Percentiles rank a stretch among this genome's conserved stretches.
These are phyloP conservation scores for Populus euphratica DNA, from an alignment of 345 rosid species.

Conservation along the genomic window DNA sequence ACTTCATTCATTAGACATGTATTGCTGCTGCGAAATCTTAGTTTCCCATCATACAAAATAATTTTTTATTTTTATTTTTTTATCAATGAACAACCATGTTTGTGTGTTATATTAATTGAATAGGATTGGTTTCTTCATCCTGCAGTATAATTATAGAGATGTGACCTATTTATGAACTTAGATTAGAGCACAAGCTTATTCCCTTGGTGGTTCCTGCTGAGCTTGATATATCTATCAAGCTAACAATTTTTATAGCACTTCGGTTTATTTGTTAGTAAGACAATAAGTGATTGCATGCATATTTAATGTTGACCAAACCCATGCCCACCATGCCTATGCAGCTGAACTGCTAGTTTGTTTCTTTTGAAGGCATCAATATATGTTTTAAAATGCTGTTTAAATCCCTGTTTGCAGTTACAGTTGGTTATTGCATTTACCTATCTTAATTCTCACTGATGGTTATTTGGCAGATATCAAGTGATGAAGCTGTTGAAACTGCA, in stretches of 20 bases:
- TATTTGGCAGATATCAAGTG: conserved; percentile 70
- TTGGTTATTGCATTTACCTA: not conserved
- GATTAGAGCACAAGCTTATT: too few species aligned
- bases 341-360: conserved; percentile 1
- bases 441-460: conserved; percentile 3
- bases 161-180: too few species aligned
- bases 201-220: too few species aligned
- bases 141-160: too few species aligned
- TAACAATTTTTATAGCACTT: not conserved
- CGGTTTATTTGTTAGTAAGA: not conserved
- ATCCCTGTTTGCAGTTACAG: not conserved
- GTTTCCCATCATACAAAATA: too few species aligned
- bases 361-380: not conserved
- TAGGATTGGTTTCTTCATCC: too few species aligned
- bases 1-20: too few species aligned
- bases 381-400: not conserved
- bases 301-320: not conserved
- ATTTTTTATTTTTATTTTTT: too few species aligned
- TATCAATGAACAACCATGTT: too few species aligned
- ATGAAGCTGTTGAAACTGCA: conserved; percentile 91
- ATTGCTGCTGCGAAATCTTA: too few species aligned
- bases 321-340: not conserved
- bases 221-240: too few species aligned
- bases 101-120: too few species aligned
- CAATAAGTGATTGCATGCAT: not conserved